Evolutionary conservation across 2,329 filamentous ascomycete species (phyloP), one percentile per base, ranked within the genome.

Genomic region (Fusarium succisae): DNA sequence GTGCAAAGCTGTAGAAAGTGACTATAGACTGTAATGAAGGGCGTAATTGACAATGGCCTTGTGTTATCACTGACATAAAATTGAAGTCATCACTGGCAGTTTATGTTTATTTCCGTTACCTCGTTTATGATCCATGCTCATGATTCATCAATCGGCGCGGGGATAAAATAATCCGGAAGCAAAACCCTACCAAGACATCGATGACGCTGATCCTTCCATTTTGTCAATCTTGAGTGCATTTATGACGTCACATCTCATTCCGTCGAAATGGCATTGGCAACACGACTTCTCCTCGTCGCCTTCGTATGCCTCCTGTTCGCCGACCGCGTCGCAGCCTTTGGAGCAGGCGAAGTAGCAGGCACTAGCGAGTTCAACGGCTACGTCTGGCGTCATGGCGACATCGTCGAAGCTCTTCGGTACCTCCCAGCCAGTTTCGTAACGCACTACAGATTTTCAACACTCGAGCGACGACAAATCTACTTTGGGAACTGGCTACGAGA

Each of bases 401-500:
- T 84, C 41, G 78, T 76, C 39, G 82, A 84, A 68, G 82, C 82
- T 4, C 73, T 84, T 11, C 79, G 81, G 20, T 83, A 76, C 68
- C 69, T 84, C 22, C 82, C 82, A 10, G 77, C 76, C 13, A 82
- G 80, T 74, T 82, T 84, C 69, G 56, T 83, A 50, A 84, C 82
- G 4, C 76, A 80, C 24, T 78, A 82, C 64, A 79, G 82, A 59
- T 84, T 84, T 76, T 83, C 82, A 1, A 77, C 80, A 53, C 76
- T 84, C 6, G 80, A 84, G 69, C 79, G 82, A 35, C 80, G 82
- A 82, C 83, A 81, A 20, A 76, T 84, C 24, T 84, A 84, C 53
- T 80, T 80, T 70, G 79, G 79, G 13, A 80, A 80, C 65, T 80
- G 79, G 79, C 85, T 94, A 47, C 87, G 93, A 66, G 93, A 95